Base-by-base conservation (phyloP, 805 yeast genomes). In the Candida methanosorbosa region DNA sequence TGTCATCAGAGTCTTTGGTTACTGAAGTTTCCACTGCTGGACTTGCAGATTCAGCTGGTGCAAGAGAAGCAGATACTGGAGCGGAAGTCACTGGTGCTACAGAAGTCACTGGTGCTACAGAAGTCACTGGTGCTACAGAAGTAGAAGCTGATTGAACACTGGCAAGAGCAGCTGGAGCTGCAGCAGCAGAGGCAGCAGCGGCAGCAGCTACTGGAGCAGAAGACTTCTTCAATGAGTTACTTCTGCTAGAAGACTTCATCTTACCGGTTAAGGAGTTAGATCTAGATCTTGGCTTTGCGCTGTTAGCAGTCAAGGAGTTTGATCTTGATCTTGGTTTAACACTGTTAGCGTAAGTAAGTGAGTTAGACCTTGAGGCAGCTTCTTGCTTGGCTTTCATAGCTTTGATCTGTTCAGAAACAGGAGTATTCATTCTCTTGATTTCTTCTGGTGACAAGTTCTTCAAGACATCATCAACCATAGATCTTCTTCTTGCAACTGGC, bases 231-330 rank as follows among this genome's bases (percentile, higher is more conserved):
- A 49, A 46, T n/a, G 35, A 34, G 13, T 44, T 30, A n/a, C n/a
- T n/a, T n/a, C n/a, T n/a, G n/a, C n/a, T n/a, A n/a, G n/a, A n/a
- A n/a, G n/a, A n/a, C n/a, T n/a, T n/a, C 6, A 23, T 24, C 12
- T 33, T 38, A 3, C 34, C 13, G 9, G 56, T 51, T 32, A 46
- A 49, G 5, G 46, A 41, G 38, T 50, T 45, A 16, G 54, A 48
- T 21, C 24, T 29, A 14, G 37, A 15, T 7, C 15, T 16, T 24
- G 27, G 25, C 7, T 38, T 37, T 9, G 43, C 27, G 6, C 50
- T 43, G 29, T 40, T 40, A 9, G 48, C 27, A 19, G 67, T 63
- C 37, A 57, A 49, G 23, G 75, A 69, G 46, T 58, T 68, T 27
- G 67, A 58, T 38, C 62, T 61, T 38, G 67, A 65, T 29, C 66